Conservation (phyloP, 2,329 filamentous ascomycete genomes). For the Geosmithia putterillii region DNA sequence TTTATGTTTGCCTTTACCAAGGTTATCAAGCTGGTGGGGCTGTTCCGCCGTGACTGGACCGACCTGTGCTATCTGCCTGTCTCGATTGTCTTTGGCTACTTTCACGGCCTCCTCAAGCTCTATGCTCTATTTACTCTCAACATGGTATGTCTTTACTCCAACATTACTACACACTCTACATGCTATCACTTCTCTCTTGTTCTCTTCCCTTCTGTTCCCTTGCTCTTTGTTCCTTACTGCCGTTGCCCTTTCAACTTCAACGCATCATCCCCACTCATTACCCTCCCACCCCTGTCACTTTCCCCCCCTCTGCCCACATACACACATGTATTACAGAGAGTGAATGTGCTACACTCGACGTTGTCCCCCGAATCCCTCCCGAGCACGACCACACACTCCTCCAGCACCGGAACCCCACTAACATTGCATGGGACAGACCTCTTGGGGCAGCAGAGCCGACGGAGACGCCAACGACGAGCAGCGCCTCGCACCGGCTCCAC, state of each 20-base stretch:
- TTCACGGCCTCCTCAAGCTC: slow-evolving; percentile 85
- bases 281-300: too few relatives aligned
- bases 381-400: too few relatives aligned
- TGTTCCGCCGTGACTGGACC: slow-evolving; percentile 73
- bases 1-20: slow-evolving; percentile 81
- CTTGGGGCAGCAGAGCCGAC: slow-evolving; percentile 88
- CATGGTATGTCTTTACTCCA: slow-evolving; percentile 48
- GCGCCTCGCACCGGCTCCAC: slow-evolving; percentile 44
- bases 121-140: slow-evolving; percentile 74
- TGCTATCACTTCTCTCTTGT: background rate
- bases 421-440: too few relatives aligned
- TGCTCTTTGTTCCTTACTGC: too few relatives aligned
- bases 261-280: too few relatives aligned
- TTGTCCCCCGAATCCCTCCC: too few relatives aligned
- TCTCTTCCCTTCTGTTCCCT: background rate
- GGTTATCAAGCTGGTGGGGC: slow-evolving; percentile 77
- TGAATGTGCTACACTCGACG: too few relatives aligned
- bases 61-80: slow-evolving; percentile 71
- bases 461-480: slow-evolving; percentile 73
- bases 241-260: too few relatives aligned
- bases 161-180: too few relatives aligned
- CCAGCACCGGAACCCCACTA: too few relatives aligned
- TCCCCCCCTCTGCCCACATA: too few relatives aligned
- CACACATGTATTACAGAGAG: too few relatives aligned
- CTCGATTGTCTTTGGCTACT: slow-evolving; percentile 85